Base-by-base conservation (phyloP, 257 asterid genomes). In the Hygrophila difformis region DNA sequence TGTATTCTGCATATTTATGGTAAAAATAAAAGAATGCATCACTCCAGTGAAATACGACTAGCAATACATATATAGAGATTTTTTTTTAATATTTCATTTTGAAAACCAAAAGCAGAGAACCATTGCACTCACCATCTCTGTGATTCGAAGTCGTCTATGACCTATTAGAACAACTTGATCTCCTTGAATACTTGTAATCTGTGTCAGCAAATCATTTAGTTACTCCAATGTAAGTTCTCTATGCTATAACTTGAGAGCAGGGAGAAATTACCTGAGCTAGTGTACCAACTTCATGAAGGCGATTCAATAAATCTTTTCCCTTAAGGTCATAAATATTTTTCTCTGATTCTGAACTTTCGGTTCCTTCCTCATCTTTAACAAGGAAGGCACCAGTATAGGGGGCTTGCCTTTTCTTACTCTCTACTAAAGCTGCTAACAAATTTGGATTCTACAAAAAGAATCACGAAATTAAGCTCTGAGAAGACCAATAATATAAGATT, bases 321-420 rank as follows among this genome's bases (percentile, higher is more conserved):
- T 83, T 82, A 48, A 91, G 93, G 39, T 91, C 89, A 44, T 60
- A 53, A 18, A 76, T 62, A 60, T 67, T 71, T 66, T 78, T 86
- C 54, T 80, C 94, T 13, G 74, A 18, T 24, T 91, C 97, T 26
- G 95, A 73, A 41, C 83, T 85, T 38, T 91, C 95, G 35, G 78
- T 33, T 37, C 72, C 87, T 61, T 81, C 79, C 57, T 76, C 95
- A 2, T 91, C 97, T 74, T 86, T 91, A 38, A 91, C 35, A 39
- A 91, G 93, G 78, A 86, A 91, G 52, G 99, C 99, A 61, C 99
- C 99, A 18, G 97, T 86, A 64, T 78, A 91, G 59, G 99, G 97
- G 52, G 95, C 97, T 68, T 86, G 99, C 66, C 99, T 68, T 66
- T 78, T 86, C 59, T 79, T 79, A 67, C 84, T 79, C 67, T 86